Evolutionary conservation across 345 rosid genomes (phyloP).

Genomic region (Acer negundo): DNA sequence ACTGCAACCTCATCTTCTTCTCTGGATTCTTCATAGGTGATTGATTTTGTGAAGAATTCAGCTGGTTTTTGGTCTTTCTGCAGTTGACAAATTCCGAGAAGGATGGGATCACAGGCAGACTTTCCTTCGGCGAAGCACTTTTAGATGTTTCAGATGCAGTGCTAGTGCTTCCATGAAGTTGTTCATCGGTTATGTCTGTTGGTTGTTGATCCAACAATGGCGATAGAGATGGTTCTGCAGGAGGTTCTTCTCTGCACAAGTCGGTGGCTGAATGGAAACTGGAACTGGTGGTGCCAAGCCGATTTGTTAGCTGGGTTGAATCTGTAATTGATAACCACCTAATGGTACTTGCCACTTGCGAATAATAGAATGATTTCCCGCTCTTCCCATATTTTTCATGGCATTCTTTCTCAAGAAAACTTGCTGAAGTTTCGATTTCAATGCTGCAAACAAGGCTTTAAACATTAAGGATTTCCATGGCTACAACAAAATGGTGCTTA

Average conservation of each 20-base stretch:
- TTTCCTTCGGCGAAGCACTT: conserved; percentile 14
- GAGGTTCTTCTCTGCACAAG: conserved; percentile 22
- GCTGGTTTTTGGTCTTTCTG: conserved; percentile 28
- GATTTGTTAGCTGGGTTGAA: conserved; percentile 39
- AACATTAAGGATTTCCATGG: conserved; percentile 10
- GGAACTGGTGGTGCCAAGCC: conserved; percentile 30
- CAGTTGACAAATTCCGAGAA: conserved; percentile 76
- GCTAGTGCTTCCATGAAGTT: conserved; percentile 1
- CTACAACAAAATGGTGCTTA: background rate
- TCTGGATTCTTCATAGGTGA: conserved; percentile 38
- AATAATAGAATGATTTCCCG: conserved; percentile 81
- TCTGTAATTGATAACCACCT: conserved; percentile 73
- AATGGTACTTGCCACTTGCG: conserved; percentile 77
- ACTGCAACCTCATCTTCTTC: conserved; percentile 63
- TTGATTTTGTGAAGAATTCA: conserved; percentile 32
- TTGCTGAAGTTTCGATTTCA: conserved; percentile 49
- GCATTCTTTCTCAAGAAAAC: conserved; percentile 76
- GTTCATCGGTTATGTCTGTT: background rate
- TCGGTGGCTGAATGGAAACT: conserved; percentile 22
- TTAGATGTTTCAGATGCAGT: conserved; percentile 21
- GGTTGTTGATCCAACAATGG: conserved; percentile 21
- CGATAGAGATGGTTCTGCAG: conserved; percentile 17
- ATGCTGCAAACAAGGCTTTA: conserved; percentile 45
- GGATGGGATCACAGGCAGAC: conserved; percentile 63
- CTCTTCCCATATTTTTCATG: conserved; percentile 78